phyloP scores from a whole-genome alignment of 2,329 filamentous ascomycete species.

The Daldinia sp. region DNA sequence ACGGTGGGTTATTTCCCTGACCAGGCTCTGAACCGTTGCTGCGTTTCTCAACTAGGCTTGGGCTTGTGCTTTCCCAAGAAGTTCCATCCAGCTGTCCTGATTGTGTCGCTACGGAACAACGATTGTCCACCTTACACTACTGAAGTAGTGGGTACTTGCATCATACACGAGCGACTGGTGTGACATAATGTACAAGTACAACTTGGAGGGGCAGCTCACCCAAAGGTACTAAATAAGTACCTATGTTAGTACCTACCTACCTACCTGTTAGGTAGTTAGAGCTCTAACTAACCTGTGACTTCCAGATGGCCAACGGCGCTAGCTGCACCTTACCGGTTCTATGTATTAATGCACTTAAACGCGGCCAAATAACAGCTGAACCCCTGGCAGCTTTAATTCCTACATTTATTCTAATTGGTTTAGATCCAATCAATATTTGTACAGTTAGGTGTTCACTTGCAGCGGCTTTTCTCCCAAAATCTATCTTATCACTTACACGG shows the following conservation, averaged over 20 bases:
- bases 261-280: not conserved
- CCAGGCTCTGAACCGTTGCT: slow-evolving; percentile 23
- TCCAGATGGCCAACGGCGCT: no score
- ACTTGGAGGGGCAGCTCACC: slow-evolving; percentile 26
- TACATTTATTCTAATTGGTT: slow-evolving; percentile 28
- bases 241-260: no score
- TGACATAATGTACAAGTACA: slow-evolving; percentile 1
- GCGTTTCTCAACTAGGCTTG: slow-evolving; percentile 14
- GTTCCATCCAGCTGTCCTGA: slow-evolving; percentile 28
- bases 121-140: slow-evolving; percentile 6
- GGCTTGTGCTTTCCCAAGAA: slow-evolving; percentile 13
- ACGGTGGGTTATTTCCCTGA: slow-evolving; percentile 37
- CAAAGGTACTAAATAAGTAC: no score
- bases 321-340: not conserved
- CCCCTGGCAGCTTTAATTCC: slow-evolving; percentile 19
- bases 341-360: not conserved
- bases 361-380: slow-evolving; percentile 3
- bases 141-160: not conserved
- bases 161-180: not conserved
- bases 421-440: slow-evolving; percentile 26
- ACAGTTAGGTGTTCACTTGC: slow-evolving; percentile 38
- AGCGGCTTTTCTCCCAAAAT: not conserved
- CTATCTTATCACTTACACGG: slow-evolving; percentile 23
- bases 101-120: slow-evolving; percentile 29
- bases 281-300: slow-evolving; percentile 5